Percentiles rank a stretch among this genome's conserved stretches.
phyloP scores from a whole-genome alignment of 2,329 filamentous ascomycete genomes.

The Teratosphaeria pseudoeucalypti region DNA sequence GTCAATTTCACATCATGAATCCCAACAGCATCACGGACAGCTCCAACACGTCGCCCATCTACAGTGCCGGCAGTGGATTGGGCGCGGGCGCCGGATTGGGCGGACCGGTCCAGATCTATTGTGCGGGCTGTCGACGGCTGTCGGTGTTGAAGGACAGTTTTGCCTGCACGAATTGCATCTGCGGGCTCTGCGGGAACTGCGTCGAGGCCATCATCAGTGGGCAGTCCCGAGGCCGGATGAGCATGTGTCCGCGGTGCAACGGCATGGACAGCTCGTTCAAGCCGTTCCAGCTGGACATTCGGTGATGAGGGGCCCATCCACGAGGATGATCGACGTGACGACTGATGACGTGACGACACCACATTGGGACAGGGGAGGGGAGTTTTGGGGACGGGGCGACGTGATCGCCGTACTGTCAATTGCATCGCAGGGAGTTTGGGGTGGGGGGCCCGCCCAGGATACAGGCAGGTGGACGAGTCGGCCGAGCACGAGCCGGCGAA shows the following conservation, averaged over 20 bases:
- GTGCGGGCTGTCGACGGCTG: slow-evolving; percentile 71
- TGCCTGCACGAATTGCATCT: slow-evolving; percentile 93
- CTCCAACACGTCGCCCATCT: slow-evolving; percentile 49
- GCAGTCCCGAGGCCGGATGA: slow-evolving; percentile 58
- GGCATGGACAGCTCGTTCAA: slow-evolving; percentile 73
- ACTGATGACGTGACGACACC: neutral
- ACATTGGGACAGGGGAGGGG: neutral
- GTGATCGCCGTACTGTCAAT: neutral
- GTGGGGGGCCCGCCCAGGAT: neutral
- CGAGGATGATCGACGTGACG: neutral
- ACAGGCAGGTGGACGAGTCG: neutral
- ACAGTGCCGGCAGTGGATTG: slow-evolving; percentile 8
- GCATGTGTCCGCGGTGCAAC: slow-evolving; percentile 64
- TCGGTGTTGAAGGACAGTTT: slow-evolving; percentile 74
- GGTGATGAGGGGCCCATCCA: slow-evolving; percentile 37
- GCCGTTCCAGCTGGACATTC: slow-evolving; percentile 73
- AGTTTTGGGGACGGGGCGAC: neutral
- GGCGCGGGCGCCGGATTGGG: slow-evolving; percentile 2
- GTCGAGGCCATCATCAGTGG: slow-evolving; percentile 71
- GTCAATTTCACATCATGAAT: slow-evolving; percentile 50
- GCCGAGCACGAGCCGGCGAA: neutral
- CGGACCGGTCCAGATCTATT: slow-evolving; percentile 71
- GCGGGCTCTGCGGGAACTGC: slow-evolving; percentile 79
- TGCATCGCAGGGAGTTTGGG: neutral
- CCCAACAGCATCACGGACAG: slow-evolving; percentile 33